A percentile compares a stretch with the other conserved stretches of the same genome.
phyloP scores from a whole-genome alignment of 164 flowering plant genomes.

The Tetracentron sinense region DNA sequence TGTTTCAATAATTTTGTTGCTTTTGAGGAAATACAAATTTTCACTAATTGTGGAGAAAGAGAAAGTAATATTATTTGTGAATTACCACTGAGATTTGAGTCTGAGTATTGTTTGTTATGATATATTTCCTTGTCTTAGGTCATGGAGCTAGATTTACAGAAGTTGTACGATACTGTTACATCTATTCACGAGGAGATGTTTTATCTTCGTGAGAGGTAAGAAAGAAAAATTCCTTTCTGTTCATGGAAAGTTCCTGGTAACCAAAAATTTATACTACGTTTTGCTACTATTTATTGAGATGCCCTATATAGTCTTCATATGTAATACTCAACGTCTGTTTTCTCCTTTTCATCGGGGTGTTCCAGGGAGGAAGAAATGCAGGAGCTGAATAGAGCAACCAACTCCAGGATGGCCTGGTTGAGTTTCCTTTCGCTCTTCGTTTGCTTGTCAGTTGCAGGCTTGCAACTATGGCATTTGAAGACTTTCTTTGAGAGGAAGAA shows the following conservation, averaged over 20 bases:
- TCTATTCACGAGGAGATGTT: constrained; percentile 83
- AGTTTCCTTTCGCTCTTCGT: constrained; percentile 52
- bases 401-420: constrained; percentile 57
- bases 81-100: neutral
- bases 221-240: neutral
- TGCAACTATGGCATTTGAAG: constrained; percentile 88
- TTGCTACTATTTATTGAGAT: neutral
- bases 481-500: constrained; percentile 83
- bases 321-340: neutral
- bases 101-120: neutral
- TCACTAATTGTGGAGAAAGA: too few relatives aligned
- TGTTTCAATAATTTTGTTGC: too few relatives aligned
- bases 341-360: neutral
- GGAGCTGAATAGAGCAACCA: constrained; percentile 55
- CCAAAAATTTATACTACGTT: neutral
- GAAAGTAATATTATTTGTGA: neutral
- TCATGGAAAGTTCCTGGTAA: too few relatives aligned
- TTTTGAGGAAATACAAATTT: too few relatives aligned
- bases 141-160: constrained; percentile 74
- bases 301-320: neutral
- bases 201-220: constrained; percentile 73
- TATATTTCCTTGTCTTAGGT: constrained; percentile 30
- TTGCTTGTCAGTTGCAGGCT: constrained; percentile 68
- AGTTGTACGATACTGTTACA: constrained; percentile 43
- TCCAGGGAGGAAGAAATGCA: constrained; percentile 89